Conservation (phyloP, 2,329 filamentous ascomycete genomes). For the Neocatenulostroma microsporum region DNA sequence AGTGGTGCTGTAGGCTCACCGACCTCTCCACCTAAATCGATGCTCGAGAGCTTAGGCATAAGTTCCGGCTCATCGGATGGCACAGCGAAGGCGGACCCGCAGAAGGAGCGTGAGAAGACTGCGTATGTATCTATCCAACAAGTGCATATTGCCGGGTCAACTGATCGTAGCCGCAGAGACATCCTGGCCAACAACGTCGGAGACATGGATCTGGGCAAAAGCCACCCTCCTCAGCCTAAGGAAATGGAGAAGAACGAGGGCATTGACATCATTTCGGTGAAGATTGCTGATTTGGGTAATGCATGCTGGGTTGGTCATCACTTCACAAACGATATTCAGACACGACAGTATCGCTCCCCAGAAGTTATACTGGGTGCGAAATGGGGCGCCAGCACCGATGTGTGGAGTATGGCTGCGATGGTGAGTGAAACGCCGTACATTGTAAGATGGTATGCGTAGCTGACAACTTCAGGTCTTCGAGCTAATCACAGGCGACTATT, state of each 20-base stretch:
- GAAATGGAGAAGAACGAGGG: slow-evolving; percentile 54
- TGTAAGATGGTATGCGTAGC: no score
- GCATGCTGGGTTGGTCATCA: slow-evolving; percentile 98
- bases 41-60: slow-evolving; percentile 51
- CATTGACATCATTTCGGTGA: slow-evolving; percentile 88
- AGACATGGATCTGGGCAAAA: slow-evolving; percentile 84
- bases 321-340: slow-evolving; percentile 99
- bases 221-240: slow-evolving; percentile 46
- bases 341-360: slow-evolving; percentile 89
- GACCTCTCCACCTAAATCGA: slow-evolving; percentile 45
- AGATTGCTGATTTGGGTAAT: slow-evolving; percentile 96
- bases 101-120: slow-evolving; percentile 84
- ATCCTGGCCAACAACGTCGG: slow-evolving; percentile 88
- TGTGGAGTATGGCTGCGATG: slow-evolving; percentile 99
- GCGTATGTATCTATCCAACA: slow-evolving; percentile 59
- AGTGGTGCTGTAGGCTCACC: slow-evolving; percentile 48
- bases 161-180: slow-evolving; percentile 44
- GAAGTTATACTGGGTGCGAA: slow-evolving; percentile 95
- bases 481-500: slow-evolving; percentile 93
- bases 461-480: slow-evolving; percentile 98
- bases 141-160: no score
- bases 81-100: slow-evolving; percentile 36
- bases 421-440: slow-evolving; percentile 46
- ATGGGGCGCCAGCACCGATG: slow-evolving; percentile 98
- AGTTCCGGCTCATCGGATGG: slow-evolving; percentile 27